These are phyloP conservation scores for Hebeloma cylindrosporum DNA, from an alignment of 768 basidiomycete genomes.

Conservation along the genomic window DNA sequence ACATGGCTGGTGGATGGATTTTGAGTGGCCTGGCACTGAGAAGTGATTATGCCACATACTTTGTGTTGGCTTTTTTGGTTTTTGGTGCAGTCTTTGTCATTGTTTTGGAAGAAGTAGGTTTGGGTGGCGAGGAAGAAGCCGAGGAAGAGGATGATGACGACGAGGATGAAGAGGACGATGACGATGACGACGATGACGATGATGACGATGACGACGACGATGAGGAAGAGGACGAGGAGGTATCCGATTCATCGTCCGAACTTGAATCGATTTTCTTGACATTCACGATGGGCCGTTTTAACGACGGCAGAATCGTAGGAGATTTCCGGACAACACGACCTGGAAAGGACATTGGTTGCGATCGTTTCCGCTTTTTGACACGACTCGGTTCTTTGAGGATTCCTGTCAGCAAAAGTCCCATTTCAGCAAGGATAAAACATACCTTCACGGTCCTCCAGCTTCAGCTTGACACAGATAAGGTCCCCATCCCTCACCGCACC, in stretches of 20 bases:
- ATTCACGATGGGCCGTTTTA: neutral
- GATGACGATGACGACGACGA: constrained; percentile 24
- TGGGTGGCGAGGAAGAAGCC: constrained; percentile 24
- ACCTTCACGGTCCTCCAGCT: constrained; percentile 6
- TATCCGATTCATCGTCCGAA: constrained; percentile 13
- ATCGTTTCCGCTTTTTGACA: no score
- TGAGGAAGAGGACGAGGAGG: constrained; percentile 26
- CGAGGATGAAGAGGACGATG: constrained; percentile 20
- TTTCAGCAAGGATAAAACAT: neutral
- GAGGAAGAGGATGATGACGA: constrained; percentile 14
- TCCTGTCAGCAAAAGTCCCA: neutral
- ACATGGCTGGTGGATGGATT: constrained; percentile 26
- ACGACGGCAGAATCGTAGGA: no score
- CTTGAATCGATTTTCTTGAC: neutral
- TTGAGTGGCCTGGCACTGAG: no score
- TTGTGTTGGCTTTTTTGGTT: no score
- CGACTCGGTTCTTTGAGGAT: no score
- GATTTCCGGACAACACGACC: no score
- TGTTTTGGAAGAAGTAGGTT: constrained; percentile 21
- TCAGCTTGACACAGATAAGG: constrained; percentile 37
- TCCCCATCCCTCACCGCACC: constrained; percentile 50
- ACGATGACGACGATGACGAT: constrained; percentile 17
- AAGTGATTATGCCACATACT: no score
- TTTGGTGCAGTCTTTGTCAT: constrained; percentile 13
- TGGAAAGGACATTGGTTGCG: no score